phyloP scores from a whole-genome alignment of 805 yeast species.

The Pichia exigua region DNA sequence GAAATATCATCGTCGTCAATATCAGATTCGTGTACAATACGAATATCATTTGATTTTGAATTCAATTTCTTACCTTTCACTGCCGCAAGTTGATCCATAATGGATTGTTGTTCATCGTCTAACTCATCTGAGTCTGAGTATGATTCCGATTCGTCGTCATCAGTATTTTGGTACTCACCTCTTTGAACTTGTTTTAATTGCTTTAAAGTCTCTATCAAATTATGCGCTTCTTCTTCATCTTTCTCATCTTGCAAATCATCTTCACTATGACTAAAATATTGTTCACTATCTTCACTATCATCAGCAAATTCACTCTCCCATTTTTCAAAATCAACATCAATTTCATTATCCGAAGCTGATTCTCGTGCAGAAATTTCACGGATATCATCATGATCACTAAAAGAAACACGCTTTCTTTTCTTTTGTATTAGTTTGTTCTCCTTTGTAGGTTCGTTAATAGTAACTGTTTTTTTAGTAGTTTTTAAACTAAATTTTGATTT shows the following conservation, averaged over 20 bases:
- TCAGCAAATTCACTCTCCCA: constrained; percentile 11
- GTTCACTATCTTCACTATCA: constrained; percentile 7
- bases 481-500: background rate
- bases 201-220: constrained; percentile 9
- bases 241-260: constrained; percentile 14
- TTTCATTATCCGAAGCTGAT: background rate
- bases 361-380: constrained; percentile 12
- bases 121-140: constrained; percentile 2
- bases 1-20: background rate
- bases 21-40: background rate
- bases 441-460: background rate
- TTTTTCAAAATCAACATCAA: constrained; percentile 8
- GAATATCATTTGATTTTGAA: background rate
- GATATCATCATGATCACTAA: constrained; percentile 14
- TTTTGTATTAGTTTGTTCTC: constrained; percentile 2
- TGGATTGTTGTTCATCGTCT: constrained; percentile 1
- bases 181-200: constrained; percentile 13
- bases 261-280: constrained; percentile 3
- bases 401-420: constrained; percentile 15
- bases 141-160: constrained; percentile 15
- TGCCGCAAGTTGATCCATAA: background rate
- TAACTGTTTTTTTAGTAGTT: background rate
- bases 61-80: background rate
- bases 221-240: constrained; percentile 10
- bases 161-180: constrained; percentile 4